These are phyloP conservation scores for Saccharomycopsis amapae DNA, from an alignment of 805 yeast species.

Conservation along the genomic window DNA sequence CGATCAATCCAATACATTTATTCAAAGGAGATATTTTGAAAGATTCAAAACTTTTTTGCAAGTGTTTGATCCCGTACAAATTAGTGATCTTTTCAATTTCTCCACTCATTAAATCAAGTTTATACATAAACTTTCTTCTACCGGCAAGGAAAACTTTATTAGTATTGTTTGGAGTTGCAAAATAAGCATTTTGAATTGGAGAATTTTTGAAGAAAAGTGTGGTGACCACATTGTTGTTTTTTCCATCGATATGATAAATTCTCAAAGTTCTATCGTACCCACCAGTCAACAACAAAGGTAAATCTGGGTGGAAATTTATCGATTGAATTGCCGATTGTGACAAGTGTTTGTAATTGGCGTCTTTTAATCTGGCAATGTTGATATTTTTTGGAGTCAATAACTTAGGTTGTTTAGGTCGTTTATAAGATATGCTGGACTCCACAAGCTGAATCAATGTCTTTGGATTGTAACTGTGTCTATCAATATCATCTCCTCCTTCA, in stretches of 20 bases:
- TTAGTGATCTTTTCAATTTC: conserved; percentile 77
- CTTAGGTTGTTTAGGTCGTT: conserved; percentile 34
- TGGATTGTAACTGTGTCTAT: conserved; percentile 25
- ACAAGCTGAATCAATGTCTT: conserved; percentile 32
- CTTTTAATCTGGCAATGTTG: conserved; percentile 76
- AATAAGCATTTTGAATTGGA: conserved; percentile 73
- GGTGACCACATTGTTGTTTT: conserved; percentile 70
- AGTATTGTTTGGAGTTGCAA: conserved; percentile 35
- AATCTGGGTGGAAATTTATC: conserved; percentile 67
- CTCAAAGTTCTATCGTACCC: conserved; percentile 89
- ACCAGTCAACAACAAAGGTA: conserved; percentile 75
- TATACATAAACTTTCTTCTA: conserved; percentile 83
- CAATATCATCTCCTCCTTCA: conserved; percentile 26
- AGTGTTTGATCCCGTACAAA: conserved; percentile 83
- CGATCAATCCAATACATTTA: conserved; percentile 62
- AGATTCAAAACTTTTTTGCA: conserved; percentile 81
- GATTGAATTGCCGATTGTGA: conserved; percentile 82
- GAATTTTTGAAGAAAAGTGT: conserved; percentile 71
- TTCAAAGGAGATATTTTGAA: conserved; percentile 76
- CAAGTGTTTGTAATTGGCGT: conserved; percentile 66
- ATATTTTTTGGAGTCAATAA: conserved; percentile 63
- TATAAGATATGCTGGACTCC: conserved; percentile 26
- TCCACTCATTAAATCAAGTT: conserved; percentile 79
- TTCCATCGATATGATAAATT: conserved; percentile 86
- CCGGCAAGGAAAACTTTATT: conserved; percentile 76